These are phyloP conservation scores for Fusarium armeniacum DNA, from an alignment of 2,329 filamentous ascomycete species.

Conservation along the genomic window DNA sequence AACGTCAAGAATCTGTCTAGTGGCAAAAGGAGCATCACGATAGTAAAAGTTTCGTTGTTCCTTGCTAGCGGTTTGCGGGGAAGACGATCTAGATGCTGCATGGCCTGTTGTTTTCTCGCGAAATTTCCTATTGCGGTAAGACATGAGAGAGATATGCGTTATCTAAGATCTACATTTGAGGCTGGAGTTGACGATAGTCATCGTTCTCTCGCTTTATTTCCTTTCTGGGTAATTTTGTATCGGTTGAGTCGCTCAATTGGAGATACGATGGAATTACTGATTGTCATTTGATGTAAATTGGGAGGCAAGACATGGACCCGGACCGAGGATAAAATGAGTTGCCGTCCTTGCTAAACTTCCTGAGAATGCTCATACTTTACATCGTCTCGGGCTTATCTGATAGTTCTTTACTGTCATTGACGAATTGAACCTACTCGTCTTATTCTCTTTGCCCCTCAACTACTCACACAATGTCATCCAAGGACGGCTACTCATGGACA, in stretches of 20 bases:
- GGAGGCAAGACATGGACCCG: constrained; percentile 1
- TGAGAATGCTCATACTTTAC: neutral
- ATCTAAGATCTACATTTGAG: constrained; percentile 2
- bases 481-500: constrained; percentile 53
- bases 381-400: neutral
- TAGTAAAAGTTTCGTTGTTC: neutral
- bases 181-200: neutral
- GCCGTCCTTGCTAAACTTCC: constrained; percentile 14
- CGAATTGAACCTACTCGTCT: neutral
- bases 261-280: neutral
- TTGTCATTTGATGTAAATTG: neutral
- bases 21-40: neutral
- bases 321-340: constrained; percentile 33
- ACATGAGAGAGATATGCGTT: neutral
- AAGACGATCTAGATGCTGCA: constrained; percentile 7
- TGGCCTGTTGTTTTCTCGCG: neutral
- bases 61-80: constrained; percentile 12
- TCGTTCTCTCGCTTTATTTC: constrained; percentile 15
- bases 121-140: neutral
- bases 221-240: neutral
- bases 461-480: constrained; percentile 45
- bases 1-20: neutral
- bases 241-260: fast-evolving
- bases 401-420: neutral
- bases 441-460: neutral